Base-by-base conservation (phyloP, 495 filamentous ascomycete genomes). In the Talaromyces wortmannii region DNA sequence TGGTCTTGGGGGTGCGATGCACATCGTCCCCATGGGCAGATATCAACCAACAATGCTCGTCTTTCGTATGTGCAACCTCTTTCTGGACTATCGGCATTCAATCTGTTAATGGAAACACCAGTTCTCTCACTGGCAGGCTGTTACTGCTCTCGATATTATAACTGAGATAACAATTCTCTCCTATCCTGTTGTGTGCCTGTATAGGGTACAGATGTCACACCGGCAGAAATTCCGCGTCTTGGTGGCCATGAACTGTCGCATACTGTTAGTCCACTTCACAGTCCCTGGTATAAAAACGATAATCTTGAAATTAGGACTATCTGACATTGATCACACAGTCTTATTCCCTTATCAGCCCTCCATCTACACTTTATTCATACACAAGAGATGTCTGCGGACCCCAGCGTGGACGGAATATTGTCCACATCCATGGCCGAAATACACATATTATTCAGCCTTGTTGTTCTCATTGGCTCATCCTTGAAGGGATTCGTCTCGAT, bases 401-500 rank as follows among this genome's bases (percentile, higher is more conserved):
- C 68, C 13, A 56, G 55, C 2, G 60, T 69, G 12, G 10, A 48
- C 11, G 65, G 65, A 15, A 54, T 61, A 23, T 63, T 60, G 23
- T 59, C 67, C 18, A 67, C 65, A 4, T 50, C 59, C 18, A 31
- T 55, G 6, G 61, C 65, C 3, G 63, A 70, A 23, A 48, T 70
- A 12, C 63, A 70, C 45, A 42, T 70, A 7, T 57, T 58, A 0
- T 51, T 64, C 17, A 63, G 63, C 47, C 55, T 67, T 0, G 31
- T 62, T 36, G 55, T 63, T 13, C 59, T 66, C n/a, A 54, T 62
- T 5, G 57, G 59, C 16, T 63, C 67, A 5, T 65, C 66, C 2
- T 46, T 78, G 6, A 73, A 71, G 45, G 66, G 69, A 1, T 75
- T 77, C 53, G 63, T 77, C 5, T 40, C 36, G 13, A 40, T 40